Evolutionary conservation across 306 rosid genomes (phyloP), one percentile per base, ranked within the genome.

Genomic region (Acacia crassicarpa): DNA sequence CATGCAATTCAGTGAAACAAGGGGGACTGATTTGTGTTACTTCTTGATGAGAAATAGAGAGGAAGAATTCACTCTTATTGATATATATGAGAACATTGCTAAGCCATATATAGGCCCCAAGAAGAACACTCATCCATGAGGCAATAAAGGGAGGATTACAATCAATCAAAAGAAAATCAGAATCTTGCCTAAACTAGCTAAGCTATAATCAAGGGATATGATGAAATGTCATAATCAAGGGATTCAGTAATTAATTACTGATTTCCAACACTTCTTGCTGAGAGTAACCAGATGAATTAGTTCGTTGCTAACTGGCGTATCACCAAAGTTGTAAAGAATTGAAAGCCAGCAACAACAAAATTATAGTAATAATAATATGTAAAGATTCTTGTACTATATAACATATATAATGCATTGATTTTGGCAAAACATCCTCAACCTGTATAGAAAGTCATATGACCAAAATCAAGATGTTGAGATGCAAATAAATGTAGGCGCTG

Each of bases 361-460:
- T 33, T 4, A 33, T 33, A 33, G 3, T 33, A 33, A 33, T 33
- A 51, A 3, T 16, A 51, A 19, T 2, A 54, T 19, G 38, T 51
- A 40, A 69, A n/a, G 4, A 69, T n/a, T 69, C 74, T 59, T 33
- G 32, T 75, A 53, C 33, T 5, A 30, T 41, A 67, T 41, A 33
- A 49, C 56, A 51, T 35, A 38, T 30, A 6, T n/a, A 19, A 6
- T 14, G 59, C 6, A 20, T 44, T 58, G 35, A 40, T 40, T 81
- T 81, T 63, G 40, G 71, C 67, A 82, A 46, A 78, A 48, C 74
- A 73, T 33, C 81, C 78, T 70, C 27, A 62, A 79, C 67, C 53
- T 74, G 33, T 67, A 67, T 11, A 41, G 82, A 61, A 77, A 58
- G 35, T 63, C 58, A 75, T 58, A 61, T 25, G 66, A 53, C 67